Evolutionary conservation across 1,284 basidiomycete species (phyloP).

Genomic region (Pulveroboletus sp.): DNA sequence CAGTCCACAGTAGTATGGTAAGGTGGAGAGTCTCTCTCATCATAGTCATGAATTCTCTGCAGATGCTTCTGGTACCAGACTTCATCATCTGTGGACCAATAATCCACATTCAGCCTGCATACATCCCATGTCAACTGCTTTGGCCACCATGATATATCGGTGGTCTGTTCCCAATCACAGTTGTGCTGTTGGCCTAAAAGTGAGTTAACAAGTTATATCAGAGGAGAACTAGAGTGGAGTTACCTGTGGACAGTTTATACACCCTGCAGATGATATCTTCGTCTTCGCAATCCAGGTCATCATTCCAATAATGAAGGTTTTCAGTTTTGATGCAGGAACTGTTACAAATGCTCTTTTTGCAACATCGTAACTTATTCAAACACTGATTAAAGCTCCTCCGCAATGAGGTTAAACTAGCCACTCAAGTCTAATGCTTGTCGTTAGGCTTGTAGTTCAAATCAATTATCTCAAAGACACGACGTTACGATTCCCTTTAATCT

Average conservation of each 20-base stretch:
- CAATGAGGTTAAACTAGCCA: too few species aligned
- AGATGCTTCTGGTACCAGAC: slow-evolving; percentile 7
- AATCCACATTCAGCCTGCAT: slow-evolving; percentile 1
- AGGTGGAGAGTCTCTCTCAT: background rate
- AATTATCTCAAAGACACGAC: too few species aligned
- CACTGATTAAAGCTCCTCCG: too few species aligned
- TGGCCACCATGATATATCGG: slow-evolving; percentile 11
- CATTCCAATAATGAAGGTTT: slow-evolving; percentile 9
- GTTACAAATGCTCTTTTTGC: too few species aligned
- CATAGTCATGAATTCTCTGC: background rate
- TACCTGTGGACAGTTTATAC: slow-evolving; percentile 16
- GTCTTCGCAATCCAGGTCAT: slow-evolving; percentile 6
- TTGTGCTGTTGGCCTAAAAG: background rate
- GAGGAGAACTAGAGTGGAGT: too few species aligned
- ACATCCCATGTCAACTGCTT: slow-evolving; percentile 8
- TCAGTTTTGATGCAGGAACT: too few species aligned
- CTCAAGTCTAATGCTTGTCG: too few species aligned
- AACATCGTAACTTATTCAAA: too few species aligned
- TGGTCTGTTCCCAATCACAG: background rate
- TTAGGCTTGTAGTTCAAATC: too few species aligned
- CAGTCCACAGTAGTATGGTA: background rate
- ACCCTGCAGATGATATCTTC: slow-evolving; percentile 13
- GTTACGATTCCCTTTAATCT: too few species aligned
- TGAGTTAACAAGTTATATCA: background rate
- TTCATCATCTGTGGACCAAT: slow-evolving; percentile 12